phyloP scores from a whole-genome alignment of 2,329 filamentous ascomycete genomes.

The Lecanicillium sp. region DNA sequence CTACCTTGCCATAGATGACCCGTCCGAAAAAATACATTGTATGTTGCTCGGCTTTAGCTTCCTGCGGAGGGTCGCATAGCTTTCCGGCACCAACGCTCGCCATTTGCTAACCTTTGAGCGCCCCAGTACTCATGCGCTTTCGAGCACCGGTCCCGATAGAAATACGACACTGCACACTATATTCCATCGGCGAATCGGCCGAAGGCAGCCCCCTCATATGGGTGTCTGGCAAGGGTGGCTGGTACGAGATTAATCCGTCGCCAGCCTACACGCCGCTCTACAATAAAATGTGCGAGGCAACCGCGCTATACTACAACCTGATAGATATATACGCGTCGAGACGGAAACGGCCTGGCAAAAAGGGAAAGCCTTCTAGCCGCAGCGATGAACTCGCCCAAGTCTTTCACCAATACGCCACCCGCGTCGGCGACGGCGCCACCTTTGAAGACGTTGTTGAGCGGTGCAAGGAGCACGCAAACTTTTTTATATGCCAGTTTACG shows the following conservation, averaged over 20 bases:
- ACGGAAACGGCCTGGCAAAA: slow-evolving; percentile 11
- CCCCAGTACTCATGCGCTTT: slow-evolving; percentile 22
- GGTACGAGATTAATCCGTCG: slow-evolving; percentile 60
- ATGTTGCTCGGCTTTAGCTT: slow-evolving; percentile 13
- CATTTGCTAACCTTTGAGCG: background rate
- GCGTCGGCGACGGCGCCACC: slow-evolving; percentile 43
- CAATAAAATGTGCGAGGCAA: slow-evolving; percentile 53
- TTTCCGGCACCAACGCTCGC: too few species aligned
- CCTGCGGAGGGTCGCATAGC: too few species aligned
- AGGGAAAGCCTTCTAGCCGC: slow-evolving; percentile 18
- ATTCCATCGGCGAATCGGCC: slow-evolving; percentile 45
- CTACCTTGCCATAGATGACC: slow-evolving; percentile 43
- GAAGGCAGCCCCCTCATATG: slow-evolving; percentile 53
- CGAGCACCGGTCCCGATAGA: slow-evolving; percentile 36
- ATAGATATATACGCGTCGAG: slow-evolving; percentile 43
- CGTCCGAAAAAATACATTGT: slow-evolving; percentile 27
- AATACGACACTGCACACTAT: slow-evolving; percentile 39
- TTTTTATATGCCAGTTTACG: slow-evolving; percentile 44
- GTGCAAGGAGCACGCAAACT: slow-evolving; percentile 40
- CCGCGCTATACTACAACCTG: slow-evolving; percentile 56
- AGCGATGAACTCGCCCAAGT: slow-evolving; percentile 13
- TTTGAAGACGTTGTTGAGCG: slow-evolving; percentile 39
- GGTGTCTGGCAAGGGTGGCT: slow-evolving; percentile 51
- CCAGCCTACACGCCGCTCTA: slow-evolving; percentile 48
- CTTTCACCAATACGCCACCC: slow-evolving; percentile 37